These are phyloP conservation scores for Microcos paniculata DNA, from an alignment of 345 rosid genomes.

Conservation along the genomic window DNA sequence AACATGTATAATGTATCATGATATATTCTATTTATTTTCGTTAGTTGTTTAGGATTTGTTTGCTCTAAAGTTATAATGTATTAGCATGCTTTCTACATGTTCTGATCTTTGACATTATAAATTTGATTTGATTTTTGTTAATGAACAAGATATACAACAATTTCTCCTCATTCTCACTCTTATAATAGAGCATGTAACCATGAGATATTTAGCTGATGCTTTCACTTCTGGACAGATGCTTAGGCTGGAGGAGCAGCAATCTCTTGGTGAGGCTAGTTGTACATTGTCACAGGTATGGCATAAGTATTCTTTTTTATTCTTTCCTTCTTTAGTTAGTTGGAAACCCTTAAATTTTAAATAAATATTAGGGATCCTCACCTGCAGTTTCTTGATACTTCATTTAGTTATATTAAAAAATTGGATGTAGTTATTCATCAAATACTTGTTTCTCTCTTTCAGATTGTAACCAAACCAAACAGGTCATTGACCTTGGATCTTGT, in stretches of 20 bases:
- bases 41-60: not conserved
- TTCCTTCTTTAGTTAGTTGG: not conserved
- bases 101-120: not conserved
- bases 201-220: slow-evolving; percentile 2
- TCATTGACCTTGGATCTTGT: slow-evolving; percentile 55
- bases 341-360: not conserved
- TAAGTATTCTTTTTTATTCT: slow-evolving; percentile 6
- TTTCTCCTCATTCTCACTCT: not conserved
- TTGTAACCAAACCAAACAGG: slow-evolving; percentile 50
- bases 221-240: slow-evolving; percentile 51
- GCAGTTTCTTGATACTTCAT: not conserved
- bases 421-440: not conserved
- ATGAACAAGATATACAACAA: not conserved
- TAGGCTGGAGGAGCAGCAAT: slow-evolving; percentile 72
- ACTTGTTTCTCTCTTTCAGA: slow-evolving; percentile 34
- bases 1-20: not conserved
- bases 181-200: slow-evolving; percentile 3
- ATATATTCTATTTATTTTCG: not conserved
- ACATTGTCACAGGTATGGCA: slow-evolving; percentile 57
- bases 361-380: not conserved
- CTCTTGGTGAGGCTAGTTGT: slow-evolving; percentile 68
- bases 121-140: not conserved
- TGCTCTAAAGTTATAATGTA: not conserved
- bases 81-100: not conserved
- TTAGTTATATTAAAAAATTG: not conserved